Percentiles rank a stretch among this genome's conserved stretches.
Evolutionary conservation across 352 stramenopile genomes (phyloP).

Genomic region (Pythium sukuiense): DNA sequence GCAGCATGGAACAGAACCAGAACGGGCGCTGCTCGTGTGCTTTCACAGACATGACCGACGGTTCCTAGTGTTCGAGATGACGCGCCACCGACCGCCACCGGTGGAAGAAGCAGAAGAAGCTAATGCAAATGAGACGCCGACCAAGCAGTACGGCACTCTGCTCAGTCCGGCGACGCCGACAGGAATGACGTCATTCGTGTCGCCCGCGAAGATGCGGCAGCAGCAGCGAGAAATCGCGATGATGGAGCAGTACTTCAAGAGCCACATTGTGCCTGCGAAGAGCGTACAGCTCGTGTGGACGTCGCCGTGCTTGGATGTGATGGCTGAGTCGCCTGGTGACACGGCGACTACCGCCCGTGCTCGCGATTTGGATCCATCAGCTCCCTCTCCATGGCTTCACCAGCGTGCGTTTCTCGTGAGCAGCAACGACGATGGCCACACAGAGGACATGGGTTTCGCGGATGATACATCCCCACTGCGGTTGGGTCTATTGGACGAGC

Average conservation of each 20-base stretch:
- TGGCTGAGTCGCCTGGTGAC: not conserved
- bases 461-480: slow-evolving; percentile 3
- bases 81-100: slow-evolving; percentile 1
- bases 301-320: slow-evolving; percentile 20
- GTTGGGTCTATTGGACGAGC: slow-evolving; percentile 17
- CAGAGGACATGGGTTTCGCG: not conserved
- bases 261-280: slow-evolving; percentile 25
- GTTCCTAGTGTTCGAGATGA: slow-evolving; percentile 56
- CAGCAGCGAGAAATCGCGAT: slow-evolving; percentile 26
- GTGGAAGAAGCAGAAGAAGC: not conserved
- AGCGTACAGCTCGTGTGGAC: slow-evolving; percentile 24
- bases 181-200: slow-evolving; percentile 18
- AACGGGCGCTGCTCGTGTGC: slow-evolving; percentile 39
- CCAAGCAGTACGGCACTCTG: not conserved
- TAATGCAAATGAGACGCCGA: not conserved
- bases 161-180: not conserved
- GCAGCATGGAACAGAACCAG: not conserved
- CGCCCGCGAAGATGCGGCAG: slow-evolving; percentile 25
- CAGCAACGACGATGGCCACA: not conserved
- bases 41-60: slow-evolving; percentile 48
- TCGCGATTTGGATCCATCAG: not conserved
- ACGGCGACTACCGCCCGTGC: not conserved
- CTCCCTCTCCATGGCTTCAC: not conserved
- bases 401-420: slow-evolving; percentile 16
- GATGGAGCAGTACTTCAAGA: slow-evolving; percentile 26